Evolutionary conservation across 208 protist genomes (phyloP).

Genomic region (Trypanosomatidae sp.): DNA sequence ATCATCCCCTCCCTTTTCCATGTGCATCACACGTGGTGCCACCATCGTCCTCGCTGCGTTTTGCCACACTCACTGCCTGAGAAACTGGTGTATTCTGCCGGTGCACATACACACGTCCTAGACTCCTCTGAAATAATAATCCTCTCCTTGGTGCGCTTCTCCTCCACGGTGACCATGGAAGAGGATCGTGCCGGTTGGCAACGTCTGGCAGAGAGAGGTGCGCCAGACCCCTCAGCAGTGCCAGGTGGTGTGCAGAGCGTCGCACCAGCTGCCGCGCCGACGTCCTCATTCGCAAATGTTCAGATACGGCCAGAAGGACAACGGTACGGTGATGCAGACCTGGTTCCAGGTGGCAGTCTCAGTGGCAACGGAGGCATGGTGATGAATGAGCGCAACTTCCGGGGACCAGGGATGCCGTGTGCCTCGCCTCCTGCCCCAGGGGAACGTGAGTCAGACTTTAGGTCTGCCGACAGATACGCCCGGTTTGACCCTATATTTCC

Average conservation of each 20-base stretch:
- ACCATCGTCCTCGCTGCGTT: background rate
- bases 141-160: background rate
- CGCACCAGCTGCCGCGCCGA: background rate
- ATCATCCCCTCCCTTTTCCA: conserved; percentile 4
- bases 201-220: background rate
- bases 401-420: conserved; percentile 5
- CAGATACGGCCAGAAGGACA: conserved; percentile 44
- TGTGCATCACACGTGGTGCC: background rate
- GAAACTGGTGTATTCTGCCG: background rate
- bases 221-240: conserved; percentile 5
- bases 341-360: conserved; percentile 55
- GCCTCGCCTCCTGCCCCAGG: background rate
- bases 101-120: background rate
- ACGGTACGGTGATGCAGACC: conserved; percentile 77
- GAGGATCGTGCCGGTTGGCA: background rate
- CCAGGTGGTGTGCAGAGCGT: conserved; percentile 8
- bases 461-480: conserved; percentile 25
- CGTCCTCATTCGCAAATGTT: conserved; percentile 40
- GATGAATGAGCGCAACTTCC: conserved; percentile 50
- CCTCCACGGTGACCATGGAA: conserved; percentile 10
- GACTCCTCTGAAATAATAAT: background rate
- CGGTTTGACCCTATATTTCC: conserved; percentile 86
- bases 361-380: conserved; percentile 44
- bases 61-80: background rate
- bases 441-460: background rate